These are phyloP conservation scores for Aspergillus ellipticus DNA, from an alignment of 495 filamentous ascomycete genomes.

Conservation along the genomic window DNA sequence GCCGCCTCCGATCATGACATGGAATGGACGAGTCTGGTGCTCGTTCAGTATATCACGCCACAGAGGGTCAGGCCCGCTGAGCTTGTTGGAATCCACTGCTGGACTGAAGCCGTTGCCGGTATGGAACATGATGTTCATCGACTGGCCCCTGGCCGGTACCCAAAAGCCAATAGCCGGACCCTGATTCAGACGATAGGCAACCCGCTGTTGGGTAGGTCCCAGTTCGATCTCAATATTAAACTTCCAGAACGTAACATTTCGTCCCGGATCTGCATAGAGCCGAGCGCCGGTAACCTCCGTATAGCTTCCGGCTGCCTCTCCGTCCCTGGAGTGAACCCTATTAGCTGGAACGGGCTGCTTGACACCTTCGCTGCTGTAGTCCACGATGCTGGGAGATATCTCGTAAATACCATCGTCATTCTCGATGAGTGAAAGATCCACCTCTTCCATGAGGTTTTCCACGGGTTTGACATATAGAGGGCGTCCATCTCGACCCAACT, in stretches of 20 bases:
- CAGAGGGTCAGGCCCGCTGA: conserved; percentile 90
- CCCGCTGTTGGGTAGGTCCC: conserved; percentile 65
- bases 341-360: conserved; percentile 41
- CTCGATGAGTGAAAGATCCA: conserved; percentile 71
- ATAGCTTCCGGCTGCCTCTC: conserved; percentile 70
- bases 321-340: conserved; percentile 50
- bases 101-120: conserved; percentile 94
- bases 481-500: conserved; percentile 73
- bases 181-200: conserved; percentile 93
- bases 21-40: conserved; percentile 89
- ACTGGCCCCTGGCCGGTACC: conserved; percentile 80
- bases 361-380: conserved; percentile 34
- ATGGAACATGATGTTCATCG: conserved; percentile 99
- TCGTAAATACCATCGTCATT: conserved; percentile 81
- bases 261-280: conserved; percentile 77
- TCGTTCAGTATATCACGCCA: conserved; percentile 95
- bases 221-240: conserved; percentile 94
- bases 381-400: conserved; percentile 41
- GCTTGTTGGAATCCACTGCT: conserved; percentile 68
- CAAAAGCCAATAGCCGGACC: conserved; percentile 90
- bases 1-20: conserved; percentile 97
- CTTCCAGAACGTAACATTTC: conserved; percentile 91
- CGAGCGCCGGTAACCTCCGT: conserved; percentile 77
- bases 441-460: conserved; percentile 69
- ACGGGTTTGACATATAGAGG: conserved; percentile 81